Evolutionary conservation across 306 rosid species (phyloP).

Genomic region (Ormosia semicastrata): DNA sequence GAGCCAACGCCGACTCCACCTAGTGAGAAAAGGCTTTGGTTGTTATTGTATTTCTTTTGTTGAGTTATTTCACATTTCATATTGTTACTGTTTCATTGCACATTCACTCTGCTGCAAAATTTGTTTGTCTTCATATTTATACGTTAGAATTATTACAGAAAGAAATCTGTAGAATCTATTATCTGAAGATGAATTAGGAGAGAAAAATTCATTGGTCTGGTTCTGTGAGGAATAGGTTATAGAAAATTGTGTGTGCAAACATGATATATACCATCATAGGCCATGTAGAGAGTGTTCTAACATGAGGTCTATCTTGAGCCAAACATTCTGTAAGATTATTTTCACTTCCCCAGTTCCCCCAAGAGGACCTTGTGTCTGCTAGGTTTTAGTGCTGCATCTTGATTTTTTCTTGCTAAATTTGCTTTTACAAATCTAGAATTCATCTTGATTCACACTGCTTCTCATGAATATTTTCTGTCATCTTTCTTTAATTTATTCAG

Average conservation of each 20-base stretch:
- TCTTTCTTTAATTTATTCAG: background rate
- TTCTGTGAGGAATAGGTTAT: background rate
- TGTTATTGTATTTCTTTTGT: background rate
- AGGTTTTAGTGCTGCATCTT: background rate
- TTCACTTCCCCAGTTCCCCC: background rate
- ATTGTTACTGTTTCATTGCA: background rate
- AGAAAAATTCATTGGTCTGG: background rate
- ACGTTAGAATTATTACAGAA: background rate
- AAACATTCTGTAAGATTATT: background rate
- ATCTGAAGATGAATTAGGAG: background rate
- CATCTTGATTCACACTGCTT: conserved; percentile 2
- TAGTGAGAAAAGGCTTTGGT: no score
- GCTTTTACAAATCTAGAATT: background rate
- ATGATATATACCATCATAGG: background rate
- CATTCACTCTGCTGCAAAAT: background rate
- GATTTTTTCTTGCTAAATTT: background rate
- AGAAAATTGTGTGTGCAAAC: background rate
- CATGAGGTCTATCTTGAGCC: background rate
- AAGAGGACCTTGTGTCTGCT: background rate
- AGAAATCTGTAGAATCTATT: background rate
- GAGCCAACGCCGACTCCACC: no score
- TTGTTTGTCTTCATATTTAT: background rate
- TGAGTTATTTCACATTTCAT: background rate
- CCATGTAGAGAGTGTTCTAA: background rate
- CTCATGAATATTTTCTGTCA: background rate